A percentile compares a stretch with the other conserved stretches of the same genome.
These are phyloP conservation scores for Penicillium diatomitis DNA, from an alignment of 495 filamentous ascomycete genomes.

Conservation along the genomic window DNA sequence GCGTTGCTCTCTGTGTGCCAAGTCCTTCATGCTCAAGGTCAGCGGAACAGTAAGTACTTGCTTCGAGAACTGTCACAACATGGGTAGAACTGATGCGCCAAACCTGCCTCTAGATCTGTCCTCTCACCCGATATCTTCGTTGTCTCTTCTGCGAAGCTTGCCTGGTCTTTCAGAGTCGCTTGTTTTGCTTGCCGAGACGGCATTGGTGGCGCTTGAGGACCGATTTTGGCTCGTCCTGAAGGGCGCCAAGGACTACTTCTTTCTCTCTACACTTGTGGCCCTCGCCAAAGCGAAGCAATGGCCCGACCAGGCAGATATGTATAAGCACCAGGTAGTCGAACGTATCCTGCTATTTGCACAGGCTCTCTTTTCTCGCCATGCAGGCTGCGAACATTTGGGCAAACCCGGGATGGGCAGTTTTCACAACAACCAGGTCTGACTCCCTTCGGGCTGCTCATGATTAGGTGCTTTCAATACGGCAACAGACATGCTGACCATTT, in stretches of 20 bases:
- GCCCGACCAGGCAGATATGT: slow-evolving; percentile 26
- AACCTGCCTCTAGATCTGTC: neutral
- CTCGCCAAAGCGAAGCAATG: slow-evolving; percentile 32
- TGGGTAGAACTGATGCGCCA: neutral
- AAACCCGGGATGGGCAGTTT: slow-evolving; percentile 25
- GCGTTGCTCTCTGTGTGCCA: slow-evolving; percentile 32
- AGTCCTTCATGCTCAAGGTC: slow-evolving; percentile 20
- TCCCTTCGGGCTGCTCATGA: neutral
- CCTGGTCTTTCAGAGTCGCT: slow-evolving; percentile 30
- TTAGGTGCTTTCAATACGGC: neutral
- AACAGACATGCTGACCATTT: neutral
- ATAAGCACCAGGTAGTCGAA: slow-evolving; percentile 33
- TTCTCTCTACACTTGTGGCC: slow-evolving; percentile 33
- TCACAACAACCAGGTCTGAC: slow-evolving; percentile 25
- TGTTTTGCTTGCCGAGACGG: slow-evolving; percentile 27
- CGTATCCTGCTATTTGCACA: slow-evolving; percentile 31
- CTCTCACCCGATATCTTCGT: slow-evolving; percentile 8
- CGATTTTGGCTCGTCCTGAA: slow-evolving; percentile 30
- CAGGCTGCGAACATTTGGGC: slow-evolving; percentile 30
- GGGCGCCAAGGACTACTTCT: slow-evolving; percentile 39
- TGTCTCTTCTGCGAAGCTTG: slow-evolving; percentile 21
- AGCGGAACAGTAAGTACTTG: neutral
- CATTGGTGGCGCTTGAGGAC: slow-evolving; percentile 26
- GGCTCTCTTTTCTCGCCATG: slow-evolving; percentile 28
- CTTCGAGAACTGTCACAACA: neutral